A percentile compares a stretch with the other conserved stretches of the same genome.
These are phyloP conservation scores for Daldinia childiae DNA, from an alignment of 495 filamentous ascomycete genomes.

Conservation along the genomic window DNA sequence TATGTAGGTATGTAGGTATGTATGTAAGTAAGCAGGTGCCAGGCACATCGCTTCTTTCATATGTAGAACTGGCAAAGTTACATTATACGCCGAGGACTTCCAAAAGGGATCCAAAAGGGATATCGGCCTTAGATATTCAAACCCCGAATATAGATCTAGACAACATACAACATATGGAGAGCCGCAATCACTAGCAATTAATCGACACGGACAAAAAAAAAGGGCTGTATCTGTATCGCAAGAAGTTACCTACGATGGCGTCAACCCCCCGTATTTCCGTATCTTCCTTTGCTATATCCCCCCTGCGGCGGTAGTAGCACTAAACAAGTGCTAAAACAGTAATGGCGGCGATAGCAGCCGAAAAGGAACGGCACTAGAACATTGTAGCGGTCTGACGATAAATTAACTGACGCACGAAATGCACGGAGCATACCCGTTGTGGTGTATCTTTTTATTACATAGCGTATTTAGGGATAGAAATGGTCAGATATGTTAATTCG, in stretches of 20 bases:
- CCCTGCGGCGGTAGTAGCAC: slow-evolving; percentile 20
- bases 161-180: slow-evolving; percentile 13
- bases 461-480: not conserved
- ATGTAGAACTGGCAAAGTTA: slow-evolving; percentile 3
- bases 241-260: slow-evolving; percentile 42
- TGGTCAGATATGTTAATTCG: not conserved
- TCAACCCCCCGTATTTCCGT: slow-evolving; percentile 27
- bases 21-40: slow-evolving; percentile 23
- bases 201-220: not conserved
- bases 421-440: slow-evolving; percentile 18
- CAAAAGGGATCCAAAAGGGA: slow-evolving; percentile 9
- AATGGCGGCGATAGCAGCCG: slow-evolving; percentile 15
- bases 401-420: slow-evolving; percentile 40
- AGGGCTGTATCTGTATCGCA: slow-evolving; percentile 26
- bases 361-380: slow-evolving; percentile 9
- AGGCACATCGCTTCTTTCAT: slow-evolving; percentile 30
- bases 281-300: slow-evolving; percentile 8
- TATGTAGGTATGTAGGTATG: not conserved
- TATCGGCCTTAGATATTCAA: slow-evolving; percentile 37
- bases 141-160: slow-evolving; percentile 30
- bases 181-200: slow-evolving; percentile 7
- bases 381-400: slow-evolving; percentile 41
- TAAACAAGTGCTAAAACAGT: slow-evolving; percentile 7
- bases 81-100: slow-evolving; percentile 22
- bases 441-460: slow-evolving; percentile 24